Evolutionary conservation across 371 early-diverging fungal species (phyloP).

Genomic region (Quaeritorhiza haematococci): DNA sequence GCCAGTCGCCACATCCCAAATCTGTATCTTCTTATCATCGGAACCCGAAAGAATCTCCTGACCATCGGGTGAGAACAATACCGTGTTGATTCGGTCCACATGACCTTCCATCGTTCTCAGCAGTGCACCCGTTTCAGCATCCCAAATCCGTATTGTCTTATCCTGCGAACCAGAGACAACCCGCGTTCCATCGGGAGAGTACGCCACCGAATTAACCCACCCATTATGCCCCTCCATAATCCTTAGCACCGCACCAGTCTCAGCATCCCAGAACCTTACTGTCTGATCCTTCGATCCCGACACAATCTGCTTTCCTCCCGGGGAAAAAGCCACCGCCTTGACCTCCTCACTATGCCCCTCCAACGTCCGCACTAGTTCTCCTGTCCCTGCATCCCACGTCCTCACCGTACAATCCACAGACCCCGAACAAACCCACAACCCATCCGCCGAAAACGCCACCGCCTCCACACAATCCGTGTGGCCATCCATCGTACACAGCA

Average conservation of each 20-base stretch:
- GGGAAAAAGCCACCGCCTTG: conserved; percentile 58
- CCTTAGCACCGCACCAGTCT: conserved; percentile 21
- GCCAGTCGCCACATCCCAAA: conserved; percentile 57
- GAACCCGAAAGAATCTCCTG: conserved; percentile 63
- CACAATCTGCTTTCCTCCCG: conserved; percentile 53
- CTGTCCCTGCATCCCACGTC: conserved; percentile 57
- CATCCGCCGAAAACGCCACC: conserved; percentile 10
- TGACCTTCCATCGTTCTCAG: conserved; percentile 60
- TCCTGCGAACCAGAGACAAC: conserved; percentile 91
- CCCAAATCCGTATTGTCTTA: conserved; percentile 91
- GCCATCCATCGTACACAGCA: too few relatives aligned
- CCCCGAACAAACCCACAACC: conserved; percentile 59
- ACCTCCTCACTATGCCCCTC: conserved; percentile 77
- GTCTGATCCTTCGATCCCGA: conserved; percentile 79
- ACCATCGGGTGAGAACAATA: too few relatives aligned
- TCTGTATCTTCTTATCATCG: conserved; percentile 66
- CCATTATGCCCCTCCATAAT: not conserved
- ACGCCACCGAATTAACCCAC: conserved; percentile 1
- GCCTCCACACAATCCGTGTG: conserved; percentile 3
- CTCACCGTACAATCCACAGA: conserved; percentile 71
- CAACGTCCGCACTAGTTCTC: conserved; percentile 52
- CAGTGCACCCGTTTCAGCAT: conserved; percentile 76
- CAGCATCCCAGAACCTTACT: conserved; percentile 78
- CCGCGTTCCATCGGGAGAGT: conserved; percentile 58
- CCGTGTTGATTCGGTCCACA: too few relatives aligned